Conservation (phyloP, 1,284 basidiomycete species). For the Uromyces viciae-fabae region DNA sequence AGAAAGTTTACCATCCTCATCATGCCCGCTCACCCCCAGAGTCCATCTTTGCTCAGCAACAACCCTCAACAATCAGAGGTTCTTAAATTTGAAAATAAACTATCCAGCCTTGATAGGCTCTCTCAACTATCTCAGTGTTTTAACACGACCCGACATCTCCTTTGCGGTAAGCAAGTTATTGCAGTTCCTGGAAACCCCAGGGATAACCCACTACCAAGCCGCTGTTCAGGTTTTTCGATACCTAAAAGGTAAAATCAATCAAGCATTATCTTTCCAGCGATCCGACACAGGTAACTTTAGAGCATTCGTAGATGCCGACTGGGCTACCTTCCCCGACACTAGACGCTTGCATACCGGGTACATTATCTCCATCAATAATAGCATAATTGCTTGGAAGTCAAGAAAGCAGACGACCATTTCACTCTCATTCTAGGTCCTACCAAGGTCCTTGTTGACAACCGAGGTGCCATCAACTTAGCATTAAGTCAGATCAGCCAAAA, state of each 20-base stretch:
- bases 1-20: too few species aligned
- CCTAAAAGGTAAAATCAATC: not conserved
- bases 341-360: constrained; percentile 38
- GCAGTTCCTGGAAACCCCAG: not conserved
- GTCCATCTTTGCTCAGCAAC: too few species aligned
- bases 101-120: not conserved
- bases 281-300: not conserved
- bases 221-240: not conserved
- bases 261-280: not conserved
- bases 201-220: not conserved
- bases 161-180: not conserved
- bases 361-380: constrained; percentile 5
- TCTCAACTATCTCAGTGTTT: not conserved
- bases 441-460: too few species aligned
- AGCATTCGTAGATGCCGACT: constrained; percentile 39
- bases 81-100: too few species aligned
- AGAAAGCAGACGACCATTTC: constrained; percentile 27
- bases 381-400: constrained; percentile 22
- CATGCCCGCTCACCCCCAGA: too few species aligned
- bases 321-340: constrained; percentile 26
- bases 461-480: too few species aligned
- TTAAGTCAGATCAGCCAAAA: too few species aligned
- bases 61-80: too few species aligned
- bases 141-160: not conserved
- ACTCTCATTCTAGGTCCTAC: too few species aligned